Evolutionary conservation across 768 basidiomycete genomes (phyloP), one percentile per base, ranked within the genome.

Genomic region (Lactarius psammicola): DNA sequence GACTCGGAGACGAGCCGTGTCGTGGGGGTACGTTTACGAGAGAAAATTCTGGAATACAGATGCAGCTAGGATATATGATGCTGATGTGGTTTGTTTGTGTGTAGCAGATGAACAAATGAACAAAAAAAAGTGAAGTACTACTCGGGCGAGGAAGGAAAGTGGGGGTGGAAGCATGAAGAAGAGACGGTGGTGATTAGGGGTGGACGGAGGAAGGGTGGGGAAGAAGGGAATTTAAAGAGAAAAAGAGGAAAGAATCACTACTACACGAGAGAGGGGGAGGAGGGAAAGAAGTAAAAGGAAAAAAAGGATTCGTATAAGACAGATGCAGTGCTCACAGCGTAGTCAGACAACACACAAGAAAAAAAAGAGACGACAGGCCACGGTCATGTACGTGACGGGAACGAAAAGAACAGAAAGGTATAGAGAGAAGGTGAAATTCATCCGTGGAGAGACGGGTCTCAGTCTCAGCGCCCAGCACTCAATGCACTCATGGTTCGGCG

Each of bases 41-140:
- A 10, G 20, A 65, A 68, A 64, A 56, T 65, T 64, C 64, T 53
- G 59, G 36, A 28, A 68, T 68, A 69, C 68, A 69, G 66, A 69
- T 69, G 69, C 69, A 69, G 69, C 62, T 68, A 68, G 69, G 67
- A 64, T 69, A 68, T 68, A 69, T 59, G 68, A 69, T 67, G 66
- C 44, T 54, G 49, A 40, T 68, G 60, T 62, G 65, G 67, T 55
- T 36, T n/a, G n/a, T n/a, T n/a, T n/a, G 69, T 67, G 59, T 62
- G 67, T 70, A 67, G 56, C 60, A 69, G 38, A 62, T 69, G 68
- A 55, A 67, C n/a, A 55, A 58, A 40, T 56, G 64, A 66, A 66
- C 30, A 49, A 38, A 60, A 66, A 66, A 33, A 49, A 40, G 60
- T 55, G 40, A 60, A 49, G 13, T 15, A 38, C 36, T 44, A 67